A percentile compares a stretch with the other conserved stretches of the same genome.
These are phyloP conservation scores for Colletotrichum tropicicola DNA, from an alignment of 2,329 filamentous ascomycete genomes.

Conservation along the genomic window DNA sequence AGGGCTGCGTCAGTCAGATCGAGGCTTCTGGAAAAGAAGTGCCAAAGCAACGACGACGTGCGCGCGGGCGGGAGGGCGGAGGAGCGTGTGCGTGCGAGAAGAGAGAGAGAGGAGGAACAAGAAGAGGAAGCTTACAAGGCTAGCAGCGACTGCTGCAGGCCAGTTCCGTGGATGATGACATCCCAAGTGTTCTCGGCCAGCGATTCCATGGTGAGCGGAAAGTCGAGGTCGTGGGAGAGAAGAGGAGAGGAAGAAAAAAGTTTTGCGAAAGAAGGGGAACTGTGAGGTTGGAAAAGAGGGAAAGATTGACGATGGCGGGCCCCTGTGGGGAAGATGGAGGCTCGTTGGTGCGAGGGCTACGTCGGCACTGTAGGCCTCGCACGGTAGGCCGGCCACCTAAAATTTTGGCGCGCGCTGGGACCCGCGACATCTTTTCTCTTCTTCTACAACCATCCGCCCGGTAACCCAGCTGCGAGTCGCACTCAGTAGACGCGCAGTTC, in stretches of 20 bases:
- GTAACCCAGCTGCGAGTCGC: slow-evolving; percentile 39
- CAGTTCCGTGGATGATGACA: slow-evolving; percentile 81
- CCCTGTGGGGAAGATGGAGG: slow-evolving; percentile 20
- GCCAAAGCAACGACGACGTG: slow-evolving; percentile 21
- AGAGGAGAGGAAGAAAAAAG: not conserved
- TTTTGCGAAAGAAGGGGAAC: slow-evolving; percentile 26
- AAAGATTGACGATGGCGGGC: slow-evolving; percentile 31
- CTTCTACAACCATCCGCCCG: slow-evolving; percentile 49
- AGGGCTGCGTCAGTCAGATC: slow-evolving; percentile 77
- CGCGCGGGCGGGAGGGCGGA: slow-evolving; percentile 2
- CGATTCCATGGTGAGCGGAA: slow-evolving; percentile 70
- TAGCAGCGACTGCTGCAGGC: slow-evolving; percentile 80
- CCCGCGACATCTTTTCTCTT: slow-evolving; percentile 36
- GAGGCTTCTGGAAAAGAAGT: slow-evolving; percentile 39
- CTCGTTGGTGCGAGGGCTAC: not conserved
- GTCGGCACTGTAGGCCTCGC: not conserved
- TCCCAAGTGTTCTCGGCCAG: slow-evolving; percentile 81
- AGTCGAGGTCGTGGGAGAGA: not conserved
- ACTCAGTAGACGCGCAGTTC: slow-evolving; percentile 38
- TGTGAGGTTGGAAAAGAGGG: slow-evolving; percentile 23
- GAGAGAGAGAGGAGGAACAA: slow-evolving; percentile 38
- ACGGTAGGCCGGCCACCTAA: slow-evolving; percentile 31
- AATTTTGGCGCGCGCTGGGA: slow-evolving; percentile 11
- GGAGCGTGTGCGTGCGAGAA: slow-evolving; percentile 15
- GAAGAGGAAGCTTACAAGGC: slow-evolving; percentile 72